These are phyloP conservation scores for Dendrocalamus latiflorus DNA, from an alignment of 202 grass and related monocot genomes.

Conservation along the genomic window DNA sequence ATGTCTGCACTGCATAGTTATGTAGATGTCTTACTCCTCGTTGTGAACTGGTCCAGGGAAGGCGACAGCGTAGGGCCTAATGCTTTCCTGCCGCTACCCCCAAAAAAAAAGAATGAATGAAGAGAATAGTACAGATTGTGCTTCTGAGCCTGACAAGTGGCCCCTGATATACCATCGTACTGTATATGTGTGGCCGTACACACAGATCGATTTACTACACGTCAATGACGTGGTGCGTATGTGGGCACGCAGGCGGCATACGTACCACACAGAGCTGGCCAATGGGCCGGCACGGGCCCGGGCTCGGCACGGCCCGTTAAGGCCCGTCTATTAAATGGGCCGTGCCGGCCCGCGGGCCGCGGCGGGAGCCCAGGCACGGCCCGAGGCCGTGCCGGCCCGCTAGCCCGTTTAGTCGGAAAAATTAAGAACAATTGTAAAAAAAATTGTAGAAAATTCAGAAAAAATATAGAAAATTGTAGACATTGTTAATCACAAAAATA, in stretches of 20 bases:
- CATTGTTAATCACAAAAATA: too few species aligned
- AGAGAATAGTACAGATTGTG: not conserved
- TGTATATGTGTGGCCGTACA: not conserved
- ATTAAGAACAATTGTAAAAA: too few species aligned
- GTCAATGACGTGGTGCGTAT: not conserved
- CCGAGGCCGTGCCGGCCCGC: too few species aligned
- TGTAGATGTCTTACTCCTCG: slow-evolving; percentile 7
- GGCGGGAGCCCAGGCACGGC: too few species aligned
- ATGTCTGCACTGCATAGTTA: not conserved
- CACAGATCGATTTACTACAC: not conserved
- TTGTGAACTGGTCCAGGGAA: slow-evolving; percentile 13
- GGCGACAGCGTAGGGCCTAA: not conserved
- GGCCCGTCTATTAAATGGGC: too few species aligned
- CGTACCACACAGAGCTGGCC: too few species aligned
- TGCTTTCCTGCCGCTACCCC: not conserved
- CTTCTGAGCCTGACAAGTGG: not conserved
- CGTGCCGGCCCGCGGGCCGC: too few species aligned
- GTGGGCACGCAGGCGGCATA: not conserved
- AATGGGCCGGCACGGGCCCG: too few species aligned
- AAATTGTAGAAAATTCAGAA: too few species aligned
- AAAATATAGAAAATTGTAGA: too few species aligned
- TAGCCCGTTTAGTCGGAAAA: too few species aligned
- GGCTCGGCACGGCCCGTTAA: too few species aligned
- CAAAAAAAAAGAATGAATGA: not conserved
- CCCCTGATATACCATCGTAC: not conserved